Percentiles rank a stretch among this genome's conserved stretches.
phyloP scores from a whole-genome alignment of 441 rosid species.

The Capsella rubella region DNA sequence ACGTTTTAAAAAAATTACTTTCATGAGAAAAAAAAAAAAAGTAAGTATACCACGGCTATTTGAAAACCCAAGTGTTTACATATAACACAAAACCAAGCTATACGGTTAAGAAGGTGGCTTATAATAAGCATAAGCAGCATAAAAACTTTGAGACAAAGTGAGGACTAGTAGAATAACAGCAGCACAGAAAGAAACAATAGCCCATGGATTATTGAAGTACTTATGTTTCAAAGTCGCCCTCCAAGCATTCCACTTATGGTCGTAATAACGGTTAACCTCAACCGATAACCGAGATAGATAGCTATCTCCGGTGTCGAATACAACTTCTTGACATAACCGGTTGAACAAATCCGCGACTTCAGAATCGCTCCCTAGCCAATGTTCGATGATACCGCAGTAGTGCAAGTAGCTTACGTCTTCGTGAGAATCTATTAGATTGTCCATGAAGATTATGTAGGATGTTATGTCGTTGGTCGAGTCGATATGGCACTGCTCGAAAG shows the following conservation, averaged over 20 bases:
- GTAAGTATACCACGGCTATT: background rate
- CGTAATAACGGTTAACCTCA: slow-evolving; percentile 69
- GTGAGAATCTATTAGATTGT: slow-evolving; percentile 81
- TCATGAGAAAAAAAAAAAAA: background rate
- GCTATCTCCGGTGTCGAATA: slow-evolving; percentile 79
- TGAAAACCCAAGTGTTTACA: slow-evolving; percentile 4
- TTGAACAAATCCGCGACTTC: slow-evolving; percentile 91
- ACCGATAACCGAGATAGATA: slow-evolving; percentile 68
- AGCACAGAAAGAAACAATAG: slow-evolving; percentile 72
- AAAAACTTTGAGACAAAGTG: slow-evolving; percentile 77
- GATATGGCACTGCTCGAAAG: slow-evolving; percentile 81
- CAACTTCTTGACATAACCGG: slow-evolving; percentile 85
- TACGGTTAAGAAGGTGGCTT: slow-evolving; percentile 53
- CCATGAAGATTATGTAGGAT: slow-evolving; percentile 85
- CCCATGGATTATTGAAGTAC: slow-evolving; percentile 91
- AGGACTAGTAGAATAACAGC: slow-evolving; percentile 73
- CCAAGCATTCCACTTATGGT: slow-evolving; percentile 88
- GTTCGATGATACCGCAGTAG: slow-evolving; percentile 75
- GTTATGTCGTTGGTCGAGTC: slow-evolving; percentile 80
- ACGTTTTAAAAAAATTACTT: background rate
- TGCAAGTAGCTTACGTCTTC: slow-evolving; percentile 85
- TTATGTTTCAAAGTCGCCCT: slow-evolving; percentile 75
- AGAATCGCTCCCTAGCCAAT: slow-evolving; percentile 85
- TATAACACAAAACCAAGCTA: background rate
- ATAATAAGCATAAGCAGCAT: slow-evolving; percentile 70